A percentile compares a stretch with the other conserved stretches of the same genome.
Evolutionary conservation across 2,329 filamentous ascomycete species (phyloP).

Genomic region (Colletotrichum endophyticum): DNA sequence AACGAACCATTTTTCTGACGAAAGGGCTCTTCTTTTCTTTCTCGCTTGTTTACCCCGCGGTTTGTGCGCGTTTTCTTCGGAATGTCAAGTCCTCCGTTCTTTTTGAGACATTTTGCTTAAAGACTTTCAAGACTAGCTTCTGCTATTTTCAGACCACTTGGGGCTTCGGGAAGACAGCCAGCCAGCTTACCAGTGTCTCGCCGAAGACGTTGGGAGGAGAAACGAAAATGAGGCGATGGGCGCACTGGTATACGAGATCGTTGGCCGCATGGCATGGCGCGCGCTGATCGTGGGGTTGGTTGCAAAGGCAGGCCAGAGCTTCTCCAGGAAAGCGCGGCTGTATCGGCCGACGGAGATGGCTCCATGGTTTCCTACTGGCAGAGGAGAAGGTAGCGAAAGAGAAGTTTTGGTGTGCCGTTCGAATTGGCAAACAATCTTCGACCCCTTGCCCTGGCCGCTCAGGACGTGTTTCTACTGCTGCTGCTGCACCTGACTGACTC

Average conservation of each 20-base stretch:
- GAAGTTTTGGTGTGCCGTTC: background rate
- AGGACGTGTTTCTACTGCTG: background rate
- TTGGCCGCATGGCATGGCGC: background rate
- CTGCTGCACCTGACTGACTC: constrained; percentile 1
- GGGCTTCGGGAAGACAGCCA: background rate
- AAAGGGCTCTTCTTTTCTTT: background rate
- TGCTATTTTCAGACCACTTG: background rate
- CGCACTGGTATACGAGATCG: background rate
- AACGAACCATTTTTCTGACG: background rate
- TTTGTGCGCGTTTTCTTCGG: background rate
- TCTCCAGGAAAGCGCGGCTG: background rate
- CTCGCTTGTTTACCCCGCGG: background rate
- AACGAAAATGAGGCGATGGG: background rate
- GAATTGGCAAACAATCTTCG: background rate
- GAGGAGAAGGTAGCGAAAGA: background rate
- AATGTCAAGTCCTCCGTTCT: background rate
- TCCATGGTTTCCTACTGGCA: background rate
- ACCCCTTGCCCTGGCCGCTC: background rate
- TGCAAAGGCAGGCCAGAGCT: background rate
- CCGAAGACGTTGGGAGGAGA: background rate
- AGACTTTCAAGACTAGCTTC: background rate
- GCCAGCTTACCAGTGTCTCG: background rate
- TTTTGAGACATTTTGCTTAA: background rate
- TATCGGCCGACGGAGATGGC: background rate
- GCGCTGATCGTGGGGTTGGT: background rate